Percentiles rank a stretch among this genome's conserved stretches.
Evolutionary conservation across 495 filamentous ascomycete genomes (phyloP).

Genomic region (Pseudomonodictys pantanalensis): DNA sequence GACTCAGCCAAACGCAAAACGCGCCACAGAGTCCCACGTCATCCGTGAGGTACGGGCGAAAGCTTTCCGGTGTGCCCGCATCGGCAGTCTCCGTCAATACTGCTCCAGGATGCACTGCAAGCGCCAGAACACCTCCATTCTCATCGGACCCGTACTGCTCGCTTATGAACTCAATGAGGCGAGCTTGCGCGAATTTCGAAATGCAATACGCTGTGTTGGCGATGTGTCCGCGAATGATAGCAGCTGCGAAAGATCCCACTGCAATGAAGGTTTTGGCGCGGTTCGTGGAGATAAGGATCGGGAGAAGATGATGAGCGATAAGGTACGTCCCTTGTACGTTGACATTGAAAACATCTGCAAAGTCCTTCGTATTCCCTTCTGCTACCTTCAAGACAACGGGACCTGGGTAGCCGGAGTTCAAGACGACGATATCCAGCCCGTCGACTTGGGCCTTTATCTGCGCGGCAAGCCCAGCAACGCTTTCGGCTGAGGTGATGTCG

Average conservation of each 20-base stretch:
- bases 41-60: slow-evolving; percentile 29
- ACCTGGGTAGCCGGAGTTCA: slow-evolving; percentile 37
- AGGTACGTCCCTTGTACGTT: slow-evolving; percentile 36
- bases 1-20: slow-evolving; percentile 27
- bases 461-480: slow-evolving; percentile 19
- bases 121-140: slow-evolving; percentile 11
- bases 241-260: slow-evolving; percentile 34
- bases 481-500: slow-evolving; percentile 25
- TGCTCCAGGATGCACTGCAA: slow-evolving; percentile 34
- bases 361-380: slow-evolving; percentile 19
- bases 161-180: slow-evolving; percentile 29
- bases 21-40: slow-evolving; percentile 31
- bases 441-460: slow-evolving; percentile 20
- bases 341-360: slow-evolving; percentile 30
- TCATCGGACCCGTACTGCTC: slow-evolving; percentile 28
- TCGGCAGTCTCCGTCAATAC: slow-evolving; percentile 34
- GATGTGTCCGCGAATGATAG: slow-evolving; percentile 32
- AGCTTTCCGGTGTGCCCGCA: slow-evolving; percentile 28
- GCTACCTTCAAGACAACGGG: slow-evolving; percentile 33
- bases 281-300: slow-evolving; percentile 23
- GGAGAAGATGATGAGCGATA: slow-evolving; percentile 30
- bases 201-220: slow-evolving; percentile 41
- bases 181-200: slow-evolving; percentile 34
- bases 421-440: slow-evolving; percentile 28
- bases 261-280: slow-evolving; percentile 40